Base-by-base conservation (phyloP, 305 asterid species). In the Fraxinus angustifolia region DNA sequence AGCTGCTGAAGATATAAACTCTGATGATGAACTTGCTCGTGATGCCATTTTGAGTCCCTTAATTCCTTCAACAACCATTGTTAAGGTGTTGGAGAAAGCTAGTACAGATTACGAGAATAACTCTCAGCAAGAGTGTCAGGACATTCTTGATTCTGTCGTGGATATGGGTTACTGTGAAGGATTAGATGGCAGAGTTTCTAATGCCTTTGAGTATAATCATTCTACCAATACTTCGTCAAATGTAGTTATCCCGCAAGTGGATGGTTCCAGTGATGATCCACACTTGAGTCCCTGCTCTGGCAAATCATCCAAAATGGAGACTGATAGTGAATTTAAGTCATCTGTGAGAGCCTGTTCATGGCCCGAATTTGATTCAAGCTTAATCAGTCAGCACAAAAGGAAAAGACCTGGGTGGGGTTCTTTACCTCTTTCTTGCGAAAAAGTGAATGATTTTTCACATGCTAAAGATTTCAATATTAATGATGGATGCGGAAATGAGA, bases 41-140 rank as follows among this genome's bases (percentile, higher is more conserved):
- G 93, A 94, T 78, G 89, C 90, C 74, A 90, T 94, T 87, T 90
- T 94, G 86, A 92, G 95, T 85, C 98, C 98, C 82, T 89, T 93
- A 77, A 72, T 93, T 80, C 98, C 97, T 67, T 85, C 93, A 79
- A 85, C 92, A 82, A 90, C 84, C 83, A 90, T 96, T 35, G 84
- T 86, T 85, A 87, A 87, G 89, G 93, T 88, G 82, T 86, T 94
- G 89, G 94, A 93, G 91, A 96, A 86, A 89, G 98, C 98, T 85
- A 91, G 85, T 85, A 79, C 86, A 50, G 99, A 89, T 85, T 93
- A 90, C 45, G 95, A 90, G 91, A 91, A 87, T 90, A 96, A 90
- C 85, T 94, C 98, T 83, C 99, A 94, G 89, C 94, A 90, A 88
- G 98, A 96, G 91, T 94, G 98, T 89, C 98, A 92, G 88, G 99